phyloP scores from a whole-genome alignment of 495 filamentous ascomycete species.

The Penicillium coffeae region DNA sequence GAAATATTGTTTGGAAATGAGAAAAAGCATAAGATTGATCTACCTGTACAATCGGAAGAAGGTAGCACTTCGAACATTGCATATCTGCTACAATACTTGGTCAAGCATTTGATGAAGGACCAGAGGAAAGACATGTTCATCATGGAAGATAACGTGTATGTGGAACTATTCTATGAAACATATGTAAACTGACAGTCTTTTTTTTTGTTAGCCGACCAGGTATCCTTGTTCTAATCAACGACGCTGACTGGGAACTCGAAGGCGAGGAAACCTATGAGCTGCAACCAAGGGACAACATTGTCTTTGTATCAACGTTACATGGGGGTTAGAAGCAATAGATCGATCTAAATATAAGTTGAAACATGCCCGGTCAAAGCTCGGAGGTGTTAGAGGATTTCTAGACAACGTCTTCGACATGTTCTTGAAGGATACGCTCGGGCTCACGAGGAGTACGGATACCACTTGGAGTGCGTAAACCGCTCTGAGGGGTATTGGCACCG shows the following conservation, averaged over 20 bases:
- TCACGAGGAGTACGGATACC: slow-evolving; percentile 42
- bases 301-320: slow-evolving; percentile 98
- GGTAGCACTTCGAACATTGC: slow-evolving; percentile 62
- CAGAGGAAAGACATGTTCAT: slow-evolving; percentile 86
- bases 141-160: slow-evolving; percentile 82
- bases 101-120: slow-evolving; percentile 79
- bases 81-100: slow-evolving; percentile 78
- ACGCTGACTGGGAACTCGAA: slow-evolving; percentile 97
- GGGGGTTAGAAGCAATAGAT: slow-evolving; percentile 57
- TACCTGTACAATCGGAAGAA: slow-evolving; percentile 59
- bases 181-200: not conserved
- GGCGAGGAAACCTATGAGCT: slow-evolving; percentile 87
- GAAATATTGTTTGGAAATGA: slow-evolving; percentile 89
- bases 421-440: slow-evolving; percentile 45
- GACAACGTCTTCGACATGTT: slow-evolving; percentile 49
- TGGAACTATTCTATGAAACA: slow-evolving; percentile 2
- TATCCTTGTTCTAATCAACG: slow-evolving; percentile 96
- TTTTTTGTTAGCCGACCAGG: slow-evolving; percentile 69
- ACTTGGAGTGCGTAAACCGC: slow-evolving; percentile 30
- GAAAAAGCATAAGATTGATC: slow-evolving; percentile 61
- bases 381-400: no score
- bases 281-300: slow-evolving; percentile 75
- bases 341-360: no score
- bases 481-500: slow-evolving; percentile 41
- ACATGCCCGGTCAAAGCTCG: no score